Percentiles rank a stretch among this genome's conserved stretches.
Evolutionary conservation across 495 filamentous ascomycete species (phyloP).

Genomic region (Tirmania nivea): DNA sequence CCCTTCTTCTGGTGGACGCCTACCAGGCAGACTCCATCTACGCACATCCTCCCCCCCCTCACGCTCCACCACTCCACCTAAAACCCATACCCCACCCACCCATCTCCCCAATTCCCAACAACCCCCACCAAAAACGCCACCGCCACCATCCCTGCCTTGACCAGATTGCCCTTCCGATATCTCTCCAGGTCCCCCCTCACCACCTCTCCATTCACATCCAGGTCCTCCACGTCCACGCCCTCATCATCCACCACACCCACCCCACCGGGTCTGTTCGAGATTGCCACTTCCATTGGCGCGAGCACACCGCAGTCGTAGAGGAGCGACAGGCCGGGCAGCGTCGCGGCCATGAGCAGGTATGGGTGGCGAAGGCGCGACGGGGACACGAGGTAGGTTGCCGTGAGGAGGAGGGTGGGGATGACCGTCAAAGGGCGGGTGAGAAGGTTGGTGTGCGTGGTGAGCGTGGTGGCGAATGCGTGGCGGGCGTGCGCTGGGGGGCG

Average conservation of each 20-base stretch:
- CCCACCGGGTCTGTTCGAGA: neutral
- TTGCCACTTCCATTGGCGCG: conserved; percentile 15
- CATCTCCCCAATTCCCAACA: conserved; percentile 17
- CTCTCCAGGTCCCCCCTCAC: conserved; percentile 14
- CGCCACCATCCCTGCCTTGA: conserved; percentile 12
- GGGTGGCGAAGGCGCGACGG: conserved; percentile 39
- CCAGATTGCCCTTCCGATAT: conserved; percentile 14
- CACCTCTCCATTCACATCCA: conserved; percentile 18
- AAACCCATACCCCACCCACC: conserved; percentile 4
- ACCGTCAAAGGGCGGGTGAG: conserved; percentile 23
- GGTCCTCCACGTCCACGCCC: conserved; percentile 8
- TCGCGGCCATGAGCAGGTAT: conserved; percentile 39
- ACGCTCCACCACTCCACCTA: neutral
- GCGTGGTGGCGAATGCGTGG: neutral
- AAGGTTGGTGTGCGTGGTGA: neutral
- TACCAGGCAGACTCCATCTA: too few relatives aligned
- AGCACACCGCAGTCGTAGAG: conserved; percentile 19
- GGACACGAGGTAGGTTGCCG: conserved; percentile 37
- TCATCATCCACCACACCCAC: conserved; percentile 3
- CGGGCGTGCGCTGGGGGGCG: conserved; percentile 21
- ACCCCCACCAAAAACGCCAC: conserved; percentile 14
- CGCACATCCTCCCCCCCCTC: neutral
- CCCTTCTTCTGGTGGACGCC: too few relatives aligned
- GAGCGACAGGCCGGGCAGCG: conserved; percentile 24
- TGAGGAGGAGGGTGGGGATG: conserved; percentile 28